phyloP scores from a whole-genome alignment of 305 asterid genomes.

The Fraxinus platypoda region DNA sequence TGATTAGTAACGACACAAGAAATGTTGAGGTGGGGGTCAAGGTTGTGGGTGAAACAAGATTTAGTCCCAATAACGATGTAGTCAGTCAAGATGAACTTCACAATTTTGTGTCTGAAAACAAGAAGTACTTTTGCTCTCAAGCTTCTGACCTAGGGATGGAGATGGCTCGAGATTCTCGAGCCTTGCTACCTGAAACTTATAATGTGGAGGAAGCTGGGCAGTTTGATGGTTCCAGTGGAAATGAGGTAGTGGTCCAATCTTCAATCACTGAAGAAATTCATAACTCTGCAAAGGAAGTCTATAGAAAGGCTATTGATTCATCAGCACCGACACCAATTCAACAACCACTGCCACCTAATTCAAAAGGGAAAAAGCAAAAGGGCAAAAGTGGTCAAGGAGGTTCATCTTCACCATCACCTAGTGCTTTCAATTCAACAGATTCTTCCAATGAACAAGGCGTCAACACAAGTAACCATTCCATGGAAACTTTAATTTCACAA shows the following conservation, averaged over 20 bases:
- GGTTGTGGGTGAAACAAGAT: conserved; percentile 65
- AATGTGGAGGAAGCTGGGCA: conserved; percentile 59
- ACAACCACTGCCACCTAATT: conserved; percentile 41
- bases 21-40: conserved; percentile 66
- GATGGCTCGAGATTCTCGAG: conserved; percentile 65
- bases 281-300: conserved; percentile 43
- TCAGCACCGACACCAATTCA: conserved; percentile 36
- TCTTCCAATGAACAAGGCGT: conserved; percentile 52
- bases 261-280: conserved; percentile 44
- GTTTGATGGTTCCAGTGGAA: conserved; percentile 48
- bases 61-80: conserved; percentile 46
- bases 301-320: conserved; percentile 46
- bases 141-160: conserved; percentile 80
- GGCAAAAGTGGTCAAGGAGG: conserved; percentile 67
- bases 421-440: conserved; percentile 49
- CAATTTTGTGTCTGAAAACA: conserved; percentile 54
- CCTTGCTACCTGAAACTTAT: conserved; percentile 57
- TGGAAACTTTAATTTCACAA: conserved; percentile 51
- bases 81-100: conserved; percentile 54
- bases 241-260: conserved; percentile 40
- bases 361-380: conserved; percentile 72
- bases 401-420: conserved; percentile 45
- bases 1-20: conserved; percentile 45
- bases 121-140: conserved; percentile 72
- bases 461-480: conserved; percentile 42